Evolutionary conservation across 2,329 filamentous ascomycete species (phyloP), one percentile per base, ranked within the genome.

Genomic region (Sclerotinia spermophila): DNA sequence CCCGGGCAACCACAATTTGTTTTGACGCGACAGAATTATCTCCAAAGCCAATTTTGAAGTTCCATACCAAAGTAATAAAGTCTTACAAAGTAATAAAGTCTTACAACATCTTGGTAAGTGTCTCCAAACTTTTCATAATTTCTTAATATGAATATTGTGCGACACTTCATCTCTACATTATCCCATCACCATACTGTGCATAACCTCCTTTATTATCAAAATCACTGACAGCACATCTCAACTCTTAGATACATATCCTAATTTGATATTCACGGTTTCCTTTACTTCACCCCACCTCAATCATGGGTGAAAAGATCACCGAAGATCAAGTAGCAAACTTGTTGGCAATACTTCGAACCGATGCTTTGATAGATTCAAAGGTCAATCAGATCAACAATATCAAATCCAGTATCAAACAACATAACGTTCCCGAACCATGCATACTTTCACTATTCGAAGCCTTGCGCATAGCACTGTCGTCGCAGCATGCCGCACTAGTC

Each of bases 401-500:
- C 81, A 97, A 97, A 82, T 94, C 92, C 58, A 88, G 89, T 80
- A 97, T 97, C 84, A 97, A 97, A 81, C 94, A 97, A 81, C 91
- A 92, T 79, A 94, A 94, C 83, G 92, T 97, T 60, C 93, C 93
- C 72, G 93, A 96, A 75, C 81, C 82, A 69, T 87, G 86, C 77
- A 87, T 96, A 76, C 82, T 88, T 38, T 84, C 88, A 71, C 88
- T 97, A 74, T 96, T 97, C 81, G 93, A 97, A 72, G 92, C 90
- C 74, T 85, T 96, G 77, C 90, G 91, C 73, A 83, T 89, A 68
- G 92, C 93, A 72, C 91, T 95, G 75, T 83, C 85, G 68, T 92
- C 92, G 56, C 90, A 92, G 76, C 92, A 96, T 77, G 90, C 90
- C 58, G 87, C 88, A 45, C 89, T 97, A 73, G 89, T 91, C 74